Evolutionary conservation across 2,329 filamentous ascomycete species (phyloP).

Genomic region (Westerdykella aurantiaca): DNA sequence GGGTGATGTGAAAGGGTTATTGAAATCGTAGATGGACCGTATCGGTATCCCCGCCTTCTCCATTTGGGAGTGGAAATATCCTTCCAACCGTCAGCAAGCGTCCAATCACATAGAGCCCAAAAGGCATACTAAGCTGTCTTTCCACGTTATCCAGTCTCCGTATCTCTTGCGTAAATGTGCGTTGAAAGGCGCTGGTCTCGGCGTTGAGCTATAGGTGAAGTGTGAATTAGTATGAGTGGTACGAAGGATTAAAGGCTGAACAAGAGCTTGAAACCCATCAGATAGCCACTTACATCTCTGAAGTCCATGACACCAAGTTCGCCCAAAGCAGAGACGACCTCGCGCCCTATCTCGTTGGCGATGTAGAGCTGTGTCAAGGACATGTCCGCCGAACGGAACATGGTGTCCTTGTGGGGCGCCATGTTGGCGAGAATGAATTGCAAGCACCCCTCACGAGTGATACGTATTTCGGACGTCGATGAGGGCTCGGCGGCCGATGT

Average conservation of each 20-base stretch:
- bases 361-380: constrained; percentile 99
- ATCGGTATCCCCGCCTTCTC: constrained; percentile 84
- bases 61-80: constrained; percentile 94
- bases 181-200: constrained; percentile 88
- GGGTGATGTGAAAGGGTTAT: constrained; percentile 77
- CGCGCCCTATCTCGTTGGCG: constrained; percentile 95
- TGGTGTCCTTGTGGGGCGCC: constrained; percentile 70
- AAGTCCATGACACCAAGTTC: constrained; percentile 97
- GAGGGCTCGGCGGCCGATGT: constrained; percentile 18
- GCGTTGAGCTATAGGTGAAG: constrained; percentile 67
- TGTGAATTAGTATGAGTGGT: constrained; percentile 17
- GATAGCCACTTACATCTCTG: constrained; percentile 69
- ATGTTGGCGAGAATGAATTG: constrained; percentile 40
- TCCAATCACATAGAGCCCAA: constrained; percentile 2
- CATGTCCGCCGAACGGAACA: constrained; percentile 99
- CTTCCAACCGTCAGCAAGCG: constrained; percentile 42
- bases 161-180: constrained; percentile 97
- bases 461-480: constrained; percentile 22
- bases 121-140: constrained; percentile 78
- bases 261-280: neutral
- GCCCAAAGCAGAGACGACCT: constrained; percentile 92
- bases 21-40: constrained; percentile 85
- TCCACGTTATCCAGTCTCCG: constrained; percentile 96
- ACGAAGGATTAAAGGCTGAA: constrained; percentile 10
- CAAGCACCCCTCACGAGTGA: constrained; percentile 14